These are phyloP conservation scores for Curvularia hawaiiensis DNA, from an alignment of 2,329 filamentous ascomycete species.

Conservation along the genomic window DNA sequence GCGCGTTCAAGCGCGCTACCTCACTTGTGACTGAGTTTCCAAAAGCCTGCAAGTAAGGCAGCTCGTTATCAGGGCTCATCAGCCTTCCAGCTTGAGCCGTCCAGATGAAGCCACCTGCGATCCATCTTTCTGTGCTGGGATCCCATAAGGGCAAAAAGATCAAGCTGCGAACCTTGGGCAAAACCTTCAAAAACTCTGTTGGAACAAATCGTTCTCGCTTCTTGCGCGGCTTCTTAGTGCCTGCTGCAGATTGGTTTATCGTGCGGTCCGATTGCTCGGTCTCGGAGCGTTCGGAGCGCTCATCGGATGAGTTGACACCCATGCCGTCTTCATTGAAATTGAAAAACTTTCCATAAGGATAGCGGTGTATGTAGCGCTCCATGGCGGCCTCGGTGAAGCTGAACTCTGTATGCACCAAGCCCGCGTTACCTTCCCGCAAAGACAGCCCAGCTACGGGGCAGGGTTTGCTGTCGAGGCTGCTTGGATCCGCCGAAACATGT, in stretches of 20 bases:
- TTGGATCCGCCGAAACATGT: slow-evolving; percentile 4
- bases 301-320: slow-evolving; percentile 40
- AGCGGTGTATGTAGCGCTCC: slow-evolving; percentile 42
- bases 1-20: slow-evolving; percentile 38
- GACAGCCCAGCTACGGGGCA: slow-evolving; percentile 36
- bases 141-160: slow-evolving; percentile 48
- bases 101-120: slow-evolving; percentile 43
- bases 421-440: slow-evolving; percentile 24
- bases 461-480: slow-evolving; percentile 25
- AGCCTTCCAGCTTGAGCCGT: slow-evolving; percentile 36
- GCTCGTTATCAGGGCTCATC: slow-evolving; percentile 40
- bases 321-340: slow-evolving; percentile 42
- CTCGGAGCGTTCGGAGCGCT: slow-evolving; percentile 37
- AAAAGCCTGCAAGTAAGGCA: slow-evolving; percentile 44
- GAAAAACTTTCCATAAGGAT: slow-evolving; percentile 44
- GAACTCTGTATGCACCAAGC: slow-evolving; percentile 35
- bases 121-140: slow-evolving; percentile 40
- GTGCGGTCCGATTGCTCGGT: slow-evolving; percentile 37
- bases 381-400: slow-evolving; percentile 40
- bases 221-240: slow-evolving; percentile 24
- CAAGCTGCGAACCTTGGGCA: slow-evolving; percentile 43
- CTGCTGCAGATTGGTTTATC: slow-evolving; percentile 12
- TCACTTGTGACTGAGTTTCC: slow-evolving; percentile 43
- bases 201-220: slow-evolving; percentile 40
- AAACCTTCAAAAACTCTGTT: slow-evolving; percentile 37